phyloP scores from a whole-genome alignment of 2,329 filamentous ascomycete genomes.

The Diaporthe ilicicola region DNA sequence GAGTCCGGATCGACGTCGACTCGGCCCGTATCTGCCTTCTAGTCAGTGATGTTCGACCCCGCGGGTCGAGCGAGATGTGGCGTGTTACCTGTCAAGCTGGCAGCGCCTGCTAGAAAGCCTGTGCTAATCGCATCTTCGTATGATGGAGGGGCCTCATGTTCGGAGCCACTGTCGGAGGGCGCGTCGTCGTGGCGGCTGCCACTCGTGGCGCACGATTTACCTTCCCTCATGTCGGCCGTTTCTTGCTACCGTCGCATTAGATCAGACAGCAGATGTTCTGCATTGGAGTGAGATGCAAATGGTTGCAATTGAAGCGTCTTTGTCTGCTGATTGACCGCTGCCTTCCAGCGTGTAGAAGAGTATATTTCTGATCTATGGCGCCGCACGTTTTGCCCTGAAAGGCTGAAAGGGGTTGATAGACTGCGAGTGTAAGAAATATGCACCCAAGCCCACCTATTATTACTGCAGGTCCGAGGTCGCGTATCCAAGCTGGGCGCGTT shows the following conservation, averaged over 20 bases:
- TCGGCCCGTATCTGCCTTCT: neutral
- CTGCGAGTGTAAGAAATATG: no score
- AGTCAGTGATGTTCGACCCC: neutral
- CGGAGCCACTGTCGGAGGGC: neutral
- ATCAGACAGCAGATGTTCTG: neutral
- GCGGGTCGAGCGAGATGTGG: neutral
- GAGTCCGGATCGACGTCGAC: conserved; percentile 5
- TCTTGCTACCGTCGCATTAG: neutral
- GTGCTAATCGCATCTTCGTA: neutral
- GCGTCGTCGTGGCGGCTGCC: neutral
- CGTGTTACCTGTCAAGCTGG: neutral
- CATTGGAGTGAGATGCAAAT: neutral
- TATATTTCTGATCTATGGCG: neutral
- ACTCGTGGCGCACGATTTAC: neutral
- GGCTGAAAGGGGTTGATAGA: no score
- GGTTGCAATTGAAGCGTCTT: neutral
- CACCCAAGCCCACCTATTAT: neutral
- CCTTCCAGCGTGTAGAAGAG: neutral
- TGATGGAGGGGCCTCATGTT: neutral
- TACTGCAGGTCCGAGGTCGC: no score
- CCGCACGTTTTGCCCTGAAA: no score
- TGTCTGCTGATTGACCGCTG: neutral
- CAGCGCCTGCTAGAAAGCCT: neutral
- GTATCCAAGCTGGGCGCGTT: neutral
- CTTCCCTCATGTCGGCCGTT: neutral